Evolutionary conservation across 2,329 filamentous ascomycete genomes (phyloP), one percentile per base, ranked within the genome.

Genomic region (Colletotrichum sp.): DNA sequence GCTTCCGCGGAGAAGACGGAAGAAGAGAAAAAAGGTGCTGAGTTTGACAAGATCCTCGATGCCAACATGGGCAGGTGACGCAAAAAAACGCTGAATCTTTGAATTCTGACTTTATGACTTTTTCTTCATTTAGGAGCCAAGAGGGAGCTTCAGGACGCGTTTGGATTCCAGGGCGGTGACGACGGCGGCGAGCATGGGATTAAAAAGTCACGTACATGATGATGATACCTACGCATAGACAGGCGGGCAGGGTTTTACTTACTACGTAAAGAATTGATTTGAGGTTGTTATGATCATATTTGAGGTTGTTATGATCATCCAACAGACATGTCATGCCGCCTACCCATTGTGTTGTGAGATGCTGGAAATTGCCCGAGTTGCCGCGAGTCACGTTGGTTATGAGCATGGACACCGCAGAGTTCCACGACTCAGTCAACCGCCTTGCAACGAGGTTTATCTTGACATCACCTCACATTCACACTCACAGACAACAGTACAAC

Each of bases 1-100:
- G 60, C 30, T 16, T 21, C 68, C 10, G 52, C 59, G 60, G 52
- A 72, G 49, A 18, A 32, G 57, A 69, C 72, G 62, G 69, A 78
- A 21, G 70, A 71, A 70, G 72, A 71, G 10, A 75, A 72, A 69
- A 78, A 77, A 49, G 72, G 76, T n/a, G 77, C 69, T 10, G 71
- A 73, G 55, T 69, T 77, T 55, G 77, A 78, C 62, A 65, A 77
- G 63, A 66, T 77, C 36, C 66, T 78, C 49, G 77, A 78, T 24
- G 77, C 77, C 39, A 77, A 59, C 68, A 77, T 76, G 74, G 65
- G 74, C 18, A 76, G 57, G 70, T 67, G 21, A 69, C 32, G 39
- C 39, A 21, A 49, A 49, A 49, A 49, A 44, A 39, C 39, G 18
- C 8, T 67, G 44, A 24, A 24, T 28, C 21, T 28, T 28, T 49